These are phyloP conservation scores for Neoboletus subvelutipes DNA, from an alignment of 768 basidiomycete species.

Conservation along the genomic window DNA sequence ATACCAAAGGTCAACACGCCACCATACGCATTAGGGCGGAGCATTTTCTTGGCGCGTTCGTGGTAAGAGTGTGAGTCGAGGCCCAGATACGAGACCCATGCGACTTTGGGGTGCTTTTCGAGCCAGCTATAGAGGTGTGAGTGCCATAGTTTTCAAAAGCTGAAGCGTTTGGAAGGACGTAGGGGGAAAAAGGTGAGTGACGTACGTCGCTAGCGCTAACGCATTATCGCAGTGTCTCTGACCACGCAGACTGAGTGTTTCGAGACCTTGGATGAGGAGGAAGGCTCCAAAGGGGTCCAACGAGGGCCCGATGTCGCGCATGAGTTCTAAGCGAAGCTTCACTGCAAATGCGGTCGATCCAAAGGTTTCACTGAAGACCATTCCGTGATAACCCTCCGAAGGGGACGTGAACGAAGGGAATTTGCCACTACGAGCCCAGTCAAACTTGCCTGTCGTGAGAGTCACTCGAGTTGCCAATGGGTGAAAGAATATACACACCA, in stretches of 20 bases:
- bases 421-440: conserved; percentile 51
- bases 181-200: background rate
- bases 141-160: background rate
- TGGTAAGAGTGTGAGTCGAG: conserved; percentile 62
- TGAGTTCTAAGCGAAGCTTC: conserved; percentile 50
- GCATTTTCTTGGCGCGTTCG: conserved; percentile 51
- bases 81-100: conserved; percentile 81
- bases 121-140: conserved; percentile 42
- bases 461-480: background rate
- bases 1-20: conserved; percentile 80
- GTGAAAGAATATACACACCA: conserved; percentile 35
- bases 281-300: conserved; percentile 60
- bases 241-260: conserved; percentile 59
- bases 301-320: conserved; percentile 53
- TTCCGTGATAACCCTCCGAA: conserved; percentile 55
- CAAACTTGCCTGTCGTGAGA: conserved; percentile 47
- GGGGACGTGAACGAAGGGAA: conserved; percentile 60
- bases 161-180: too few species aligned
- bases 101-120: conserved; percentile 59
- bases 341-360: conserved; percentile 50
- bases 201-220: conserved; percentile 46
- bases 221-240: conserved; percentile 61
- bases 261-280: conserved; percentile 57
- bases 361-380: conserved; percentile 50
- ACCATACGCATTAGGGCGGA: conserved; percentile 56